Base-by-base conservation (phyloP, 2,329 filamentous ascomycete species). In the Cytospora paraplurivora region DNA sequence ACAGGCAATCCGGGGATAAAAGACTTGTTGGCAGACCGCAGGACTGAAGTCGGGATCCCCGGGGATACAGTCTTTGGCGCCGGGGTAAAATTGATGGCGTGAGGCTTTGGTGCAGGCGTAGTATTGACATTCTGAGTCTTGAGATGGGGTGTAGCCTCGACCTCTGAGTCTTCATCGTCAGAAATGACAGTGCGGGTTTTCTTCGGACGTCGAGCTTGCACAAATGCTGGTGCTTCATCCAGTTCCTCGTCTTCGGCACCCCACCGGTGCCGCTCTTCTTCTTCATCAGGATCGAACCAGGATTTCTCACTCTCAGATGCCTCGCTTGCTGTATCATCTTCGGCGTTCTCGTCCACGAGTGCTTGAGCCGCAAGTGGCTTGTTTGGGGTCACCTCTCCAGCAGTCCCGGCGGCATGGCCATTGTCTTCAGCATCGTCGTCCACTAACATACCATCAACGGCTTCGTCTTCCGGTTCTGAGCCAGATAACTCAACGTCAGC, bases 1-100 rank as follows among this genome's bases (percentile, higher is more conserved):
- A 88, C 80, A 2, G 88, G 85, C 21, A 92, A 76, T 1, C 87
- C 88, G 4, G 89, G 89, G 63, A 92, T 89, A 69, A 89, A 89
- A 0, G 79, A 83, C 75, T 90, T 90, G 64, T 83, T 88, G 2
- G 87, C 87, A 4, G 87, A 90, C 49, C 88, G 84, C n/a, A 89
- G 73, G 2, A 89, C 85, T 0, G 88, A 90, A 17, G 81, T 85
- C 4, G 88, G 88, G 13, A 78, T 77, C n/a, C 76, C 78, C 3
- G 83, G 84, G 19, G 85, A 87, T 10, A 75, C 72, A 3, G 76
- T 76, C 44, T 75, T 77, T n/a, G 74, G 72, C 7, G 73, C 72
- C 1, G 73, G 75, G 1, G 82, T 64, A 21, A 56, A 50, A 15
- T 58, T 51, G 49, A 52, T 55, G 15, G 62, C n/a, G 12, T 37